Evolutionary conservation across 768 basidiomycete species (phyloP).

Genomic region (Dacryopinax spathularia): DNA sequence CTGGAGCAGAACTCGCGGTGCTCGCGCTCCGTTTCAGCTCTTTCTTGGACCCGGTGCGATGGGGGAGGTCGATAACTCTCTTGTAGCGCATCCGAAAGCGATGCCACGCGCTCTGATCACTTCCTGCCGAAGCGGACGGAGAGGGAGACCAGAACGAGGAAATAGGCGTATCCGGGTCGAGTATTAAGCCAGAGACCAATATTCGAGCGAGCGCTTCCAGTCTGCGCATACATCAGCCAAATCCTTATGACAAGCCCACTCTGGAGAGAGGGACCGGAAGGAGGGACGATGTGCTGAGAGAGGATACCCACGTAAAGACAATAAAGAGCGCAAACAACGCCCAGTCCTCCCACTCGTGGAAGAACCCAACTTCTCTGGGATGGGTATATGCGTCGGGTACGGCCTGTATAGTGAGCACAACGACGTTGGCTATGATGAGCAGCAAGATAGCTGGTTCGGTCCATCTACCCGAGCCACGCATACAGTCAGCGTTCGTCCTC

Average conservation of each 20-base stretch:
- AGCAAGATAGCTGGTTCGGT: conserved; percentile 76
- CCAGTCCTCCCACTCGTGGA: conserved; percentile 80
- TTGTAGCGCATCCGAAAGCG: background rate
- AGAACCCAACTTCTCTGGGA: conserved; percentile 46
- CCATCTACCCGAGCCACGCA: conserved; percentile 37
- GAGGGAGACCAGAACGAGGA: conserved; percentile 21
- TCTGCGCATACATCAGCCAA: too few relatives aligned
- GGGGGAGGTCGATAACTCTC: background rate
- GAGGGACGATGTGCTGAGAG: too few relatives aligned
- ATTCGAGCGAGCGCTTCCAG: conserved; percentile 80
- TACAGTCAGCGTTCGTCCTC: conserved; percentile 1
- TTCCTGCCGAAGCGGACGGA: conserved; percentile 4
- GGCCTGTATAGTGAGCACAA: conserved; percentile 70
- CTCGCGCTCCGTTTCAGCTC: background rate
- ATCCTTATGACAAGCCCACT: too few relatives aligned
- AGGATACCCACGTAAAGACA: conserved; percentile 58
- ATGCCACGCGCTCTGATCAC: conserved; percentile 3
- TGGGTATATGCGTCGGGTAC: conserved; percentile 37
- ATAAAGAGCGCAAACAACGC: conserved; percentile 71
- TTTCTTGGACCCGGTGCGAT: background rate
- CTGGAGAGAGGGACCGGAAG: too few relatives aligned
- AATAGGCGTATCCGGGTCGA: conserved; percentile 63
- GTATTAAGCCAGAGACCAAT: conserved; percentile 72
- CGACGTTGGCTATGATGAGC: conserved; percentile 70
- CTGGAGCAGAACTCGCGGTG: too few relatives aligned